Conservation (phyloP, 2,329 filamentous ascomycete species). For the Fusarium papillatum region DNA sequence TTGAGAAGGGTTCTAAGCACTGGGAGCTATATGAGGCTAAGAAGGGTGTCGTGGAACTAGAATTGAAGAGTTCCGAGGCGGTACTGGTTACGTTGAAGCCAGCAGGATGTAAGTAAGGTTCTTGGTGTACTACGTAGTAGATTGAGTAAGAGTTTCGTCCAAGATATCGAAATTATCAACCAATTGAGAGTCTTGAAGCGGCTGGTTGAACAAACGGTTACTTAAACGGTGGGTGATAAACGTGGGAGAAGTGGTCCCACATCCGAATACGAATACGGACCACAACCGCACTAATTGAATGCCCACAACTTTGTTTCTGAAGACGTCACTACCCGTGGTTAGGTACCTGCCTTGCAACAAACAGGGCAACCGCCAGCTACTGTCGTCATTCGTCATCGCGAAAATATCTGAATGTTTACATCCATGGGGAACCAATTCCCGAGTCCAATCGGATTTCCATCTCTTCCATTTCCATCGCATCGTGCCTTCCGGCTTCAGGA, state of each 20-base stretch:
- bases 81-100: neutral
- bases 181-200: neutral
- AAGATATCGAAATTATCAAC: neutral
- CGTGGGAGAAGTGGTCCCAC: neutral
- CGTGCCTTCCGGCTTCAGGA: neutral
- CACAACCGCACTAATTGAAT: neutral
- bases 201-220: neutral
- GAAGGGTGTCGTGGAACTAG: neutral
- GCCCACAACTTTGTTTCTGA: conserved; percentile 20
- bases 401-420: conserved; percentile 1
- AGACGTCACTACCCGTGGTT: conserved; percentile 28
- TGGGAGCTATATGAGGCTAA: neutral
- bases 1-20: neutral
- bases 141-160: neutral
- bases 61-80: neutral
- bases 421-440: neutral
- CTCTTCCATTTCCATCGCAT: neutral
- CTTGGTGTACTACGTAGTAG: neutral
- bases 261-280: conserved; percentile 43
- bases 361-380: neutral
- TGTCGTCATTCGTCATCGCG: conserved; percentile 6
- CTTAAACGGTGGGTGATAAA: neutral
- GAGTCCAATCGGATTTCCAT: neutral
- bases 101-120: neutral
- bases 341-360: neutral